phyloP scores from a whole-genome alignment of 2,329 filamentous ascomycete genomes.

The Colletotrichum sp. region DNA sequence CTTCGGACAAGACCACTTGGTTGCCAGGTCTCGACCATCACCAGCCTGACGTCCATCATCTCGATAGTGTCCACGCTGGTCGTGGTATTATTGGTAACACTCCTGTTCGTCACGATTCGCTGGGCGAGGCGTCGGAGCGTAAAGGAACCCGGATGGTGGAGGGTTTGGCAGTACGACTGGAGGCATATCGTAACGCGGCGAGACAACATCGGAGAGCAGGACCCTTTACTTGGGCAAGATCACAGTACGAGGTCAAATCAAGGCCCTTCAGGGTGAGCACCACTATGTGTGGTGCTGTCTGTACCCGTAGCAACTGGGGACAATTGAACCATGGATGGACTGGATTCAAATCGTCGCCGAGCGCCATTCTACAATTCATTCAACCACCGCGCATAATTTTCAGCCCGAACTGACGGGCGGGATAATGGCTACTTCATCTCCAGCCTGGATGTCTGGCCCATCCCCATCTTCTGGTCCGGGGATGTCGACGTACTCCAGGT shows the following conservation, averaged over 20 bases:
- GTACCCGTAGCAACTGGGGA: not conserved
- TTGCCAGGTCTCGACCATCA: conserved; percentile 48
- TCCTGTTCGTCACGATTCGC: conserved; percentile 18
- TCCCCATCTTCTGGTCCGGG: conserved; percentile 43
- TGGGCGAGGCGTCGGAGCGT: conserved; percentile 11
- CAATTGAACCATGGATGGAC: not conserved
- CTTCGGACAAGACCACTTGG: conserved; percentile 42
- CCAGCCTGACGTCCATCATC: conserved; percentile 38
- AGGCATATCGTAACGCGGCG: not conserved
- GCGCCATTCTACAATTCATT: not conserved
- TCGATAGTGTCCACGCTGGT: conserved; percentile 36
- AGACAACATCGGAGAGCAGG: conserved; percentile 9
- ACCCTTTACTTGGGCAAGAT: conserved; percentile 24
- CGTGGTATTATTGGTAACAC: conserved; percentile 26
- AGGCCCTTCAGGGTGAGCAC: not conserved
- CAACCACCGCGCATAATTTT: conserved; percentile 28
- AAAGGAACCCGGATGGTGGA: conserved; percentile 25
- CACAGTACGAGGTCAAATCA: not conserved
- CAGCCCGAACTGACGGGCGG: conserved; percentile 87
- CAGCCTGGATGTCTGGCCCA: conserved; percentile 64
- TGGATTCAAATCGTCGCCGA: conserved; percentile 5
- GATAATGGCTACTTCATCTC: conserved; percentile 87
- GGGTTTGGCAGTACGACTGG: conserved; percentile 16
- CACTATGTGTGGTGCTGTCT: not conserved
- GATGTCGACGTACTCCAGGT: conserved; percentile 81